These are phyloP conservation scores for Dactylellina leptospora DNA, from an alignment of 2,329 filamentous ascomycete genomes.

Conservation along the genomic window DNA sequence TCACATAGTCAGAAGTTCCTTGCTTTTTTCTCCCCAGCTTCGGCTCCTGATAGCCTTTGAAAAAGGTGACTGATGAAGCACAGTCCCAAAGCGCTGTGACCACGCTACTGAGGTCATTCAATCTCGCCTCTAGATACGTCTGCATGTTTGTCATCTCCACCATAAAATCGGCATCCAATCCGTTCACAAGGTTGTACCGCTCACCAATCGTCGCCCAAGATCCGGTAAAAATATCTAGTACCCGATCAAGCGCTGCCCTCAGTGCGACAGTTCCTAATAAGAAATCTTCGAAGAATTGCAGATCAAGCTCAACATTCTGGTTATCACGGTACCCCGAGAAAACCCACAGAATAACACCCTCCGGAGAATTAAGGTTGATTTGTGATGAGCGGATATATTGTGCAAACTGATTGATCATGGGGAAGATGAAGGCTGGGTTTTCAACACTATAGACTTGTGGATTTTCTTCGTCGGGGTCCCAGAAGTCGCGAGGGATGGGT, in stretches of 20 bases:
- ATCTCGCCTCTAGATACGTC: constrained; percentile 12
- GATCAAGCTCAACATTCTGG: constrained; percentile 1
- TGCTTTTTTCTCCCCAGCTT: constrained; percentile 6
- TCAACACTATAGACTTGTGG: not conserved
- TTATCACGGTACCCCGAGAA: constrained; percentile 5
- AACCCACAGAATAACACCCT: constrained; percentile 3
- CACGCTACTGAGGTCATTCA: constrained; percentile 5
- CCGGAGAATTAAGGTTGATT: not conserved
- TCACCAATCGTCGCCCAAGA: constrained; percentile 5
- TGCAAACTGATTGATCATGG: not conserved
- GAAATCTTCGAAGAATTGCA: constrained; percentile 21
- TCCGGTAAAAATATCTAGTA: constrained; percentile 1
- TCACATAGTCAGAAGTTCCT: not conserved
- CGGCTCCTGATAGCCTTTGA: constrained; percentile 4
- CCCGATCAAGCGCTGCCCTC: not conserved
- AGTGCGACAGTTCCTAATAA: not conserved
- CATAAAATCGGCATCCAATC: constrained; percentile 14
- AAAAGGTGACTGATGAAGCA: not conserved
- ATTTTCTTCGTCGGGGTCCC: constrained; percentile 13
- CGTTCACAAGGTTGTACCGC: constrained; percentile 3
- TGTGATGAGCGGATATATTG: not conserved
- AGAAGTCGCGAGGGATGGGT: constrained; percentile 16
- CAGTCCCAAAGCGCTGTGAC: not conserved
- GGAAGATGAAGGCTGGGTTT: constrained; percentile 8
- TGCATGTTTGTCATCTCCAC: constrained; percentile 14